phyloP scores from a whole-genome alignment of 1,284 basidiomycete genomes.

The Sutorius eximius region DNA sequence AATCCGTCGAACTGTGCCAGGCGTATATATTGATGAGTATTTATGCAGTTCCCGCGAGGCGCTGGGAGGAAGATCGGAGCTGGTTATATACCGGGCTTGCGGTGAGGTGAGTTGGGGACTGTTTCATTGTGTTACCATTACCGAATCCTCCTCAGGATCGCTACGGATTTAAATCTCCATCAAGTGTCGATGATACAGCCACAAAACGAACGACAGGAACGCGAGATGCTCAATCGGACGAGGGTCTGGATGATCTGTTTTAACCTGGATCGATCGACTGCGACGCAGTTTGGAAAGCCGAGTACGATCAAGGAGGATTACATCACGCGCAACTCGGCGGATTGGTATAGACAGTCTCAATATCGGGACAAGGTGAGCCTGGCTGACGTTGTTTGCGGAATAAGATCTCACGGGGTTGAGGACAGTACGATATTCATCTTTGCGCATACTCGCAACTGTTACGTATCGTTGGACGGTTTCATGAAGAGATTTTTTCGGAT shows the following conservation, averaged over 20 bases:
- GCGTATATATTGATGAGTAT: constrained; percentile 75
- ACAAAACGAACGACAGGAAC: constrained; percentile 63
- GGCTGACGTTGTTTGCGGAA: not conserved
- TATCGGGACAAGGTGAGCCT: constrained; percentile 56
- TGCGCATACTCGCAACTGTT: constrained; percentile 71
- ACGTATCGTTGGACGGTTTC: constrained; percentile 69
- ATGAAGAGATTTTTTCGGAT: constrained; percentile 77
- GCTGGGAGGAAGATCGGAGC: constrained; percentile 82
- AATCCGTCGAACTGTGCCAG: constrained; percentile 59
- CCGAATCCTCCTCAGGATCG: constrained; percentile 48
- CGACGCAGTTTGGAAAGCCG: constrained; percentile 86
- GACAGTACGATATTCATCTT: constrained; percentile 70
- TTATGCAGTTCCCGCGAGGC: constrained; percentile 72
- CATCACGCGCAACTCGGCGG: constrained; percentile 68
- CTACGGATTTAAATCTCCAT: constrained; percentile 84
- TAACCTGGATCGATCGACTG: constrained; percentile 78
- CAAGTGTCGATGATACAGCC: constrained; percentile 61
- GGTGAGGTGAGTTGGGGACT: constrained; percentile 50
- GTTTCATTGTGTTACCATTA: no score
- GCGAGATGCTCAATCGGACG: constrained; percentile 78
- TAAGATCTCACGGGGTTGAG: not conserved
- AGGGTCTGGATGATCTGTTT: constrained; percentile 88
- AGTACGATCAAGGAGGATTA: constrained; percentile 84
- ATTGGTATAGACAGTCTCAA: constrained; percentile 74
- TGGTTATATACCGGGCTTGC: constrained; percentile 83